Base-by-base conservation (phyloP, 805 yeast genomes). In the Ogataea nitratoaversa region DNA sequence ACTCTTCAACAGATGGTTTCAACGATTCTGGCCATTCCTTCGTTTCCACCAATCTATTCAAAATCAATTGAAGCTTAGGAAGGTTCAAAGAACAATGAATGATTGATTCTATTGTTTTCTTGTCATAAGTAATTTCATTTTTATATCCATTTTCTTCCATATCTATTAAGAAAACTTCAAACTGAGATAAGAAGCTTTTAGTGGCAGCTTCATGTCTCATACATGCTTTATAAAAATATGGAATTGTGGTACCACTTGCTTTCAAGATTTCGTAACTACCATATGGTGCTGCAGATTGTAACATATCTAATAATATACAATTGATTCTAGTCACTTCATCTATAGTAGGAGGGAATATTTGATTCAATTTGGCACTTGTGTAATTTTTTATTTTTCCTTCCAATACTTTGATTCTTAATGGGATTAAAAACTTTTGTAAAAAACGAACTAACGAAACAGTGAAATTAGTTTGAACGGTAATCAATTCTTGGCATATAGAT, bases 191-290 rank as follows among this genome's bases (percentile, higher is more conserved):
- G 50, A 87, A 87, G 38, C 73, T 71, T 48, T 79, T 80, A 9
- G 93, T 76, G 16, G 95, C 96, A 8, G 96, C 96, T 61, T 90
- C 95, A 61, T 91, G 97, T 42, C 97, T 71, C 70, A 89, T 86
- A 52, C 85, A 86, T 0, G 97, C 95, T 56, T 89, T 86, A 65
- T 86, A 91, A 59, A 89, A 91, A 59, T 87, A 88, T 0, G 97
- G 96, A 13, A 91, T 71, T 0, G 93, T 80, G 37, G 78, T 72
- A 3, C 89, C 93, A 55, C 95, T 76, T 0, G 91, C 95, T 46
- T 77, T 81, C 43, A 91, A 61, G 3, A 87, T 70, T 60, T 91
- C 97, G 37, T 74, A 71, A 37, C 83, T 75, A 2, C 96, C 96
- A 55, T 61, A 77, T 0, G 81, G 77, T 2, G 67, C 54, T 0